Conservation (phyloP, 345 rosid species). For the Balakata baccata region DNA sequence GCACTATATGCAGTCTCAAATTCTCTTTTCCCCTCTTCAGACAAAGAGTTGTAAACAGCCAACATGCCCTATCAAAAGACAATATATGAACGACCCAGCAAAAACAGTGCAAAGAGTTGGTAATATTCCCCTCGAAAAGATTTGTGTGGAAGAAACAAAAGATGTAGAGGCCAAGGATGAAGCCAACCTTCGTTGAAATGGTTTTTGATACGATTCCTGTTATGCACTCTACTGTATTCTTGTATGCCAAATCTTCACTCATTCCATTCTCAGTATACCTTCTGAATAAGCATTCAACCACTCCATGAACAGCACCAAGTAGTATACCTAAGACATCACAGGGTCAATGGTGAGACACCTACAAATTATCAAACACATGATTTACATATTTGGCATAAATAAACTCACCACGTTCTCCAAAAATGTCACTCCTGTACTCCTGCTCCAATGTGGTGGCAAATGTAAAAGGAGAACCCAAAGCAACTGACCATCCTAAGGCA, state of each 20-base stretch:
- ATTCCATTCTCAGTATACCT: constrained; percentile 81
- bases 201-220: constrained; percentile 75
- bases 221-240: constrained; percentile 84
- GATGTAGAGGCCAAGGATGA: neutral
- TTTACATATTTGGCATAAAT: neutral
- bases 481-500: constrained; percentile 91
- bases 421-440: constrained; percentile 94
- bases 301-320: constrained; percentile 92
- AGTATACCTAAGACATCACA: constrained; percentile 52
- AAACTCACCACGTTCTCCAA: constrained; percentile 80
- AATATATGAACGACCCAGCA: neutral
- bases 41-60: constrained; percentile 77
- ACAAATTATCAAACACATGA: neutral
- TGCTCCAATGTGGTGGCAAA: constrained; percentile 90
- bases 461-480: constrained; percentile 91
- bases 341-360: neutral
- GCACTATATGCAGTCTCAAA: constrained; percentile 81
- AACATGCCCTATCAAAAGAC: constrained; percentile 65
- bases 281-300: constrained; percentile 81
- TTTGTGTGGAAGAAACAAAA: neutral
- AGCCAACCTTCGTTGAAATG: constrained; percentile 67
- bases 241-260: constrained; percentile 77
- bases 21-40: constrained; percentile 67
- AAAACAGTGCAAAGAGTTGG: neutral
- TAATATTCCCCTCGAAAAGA: neutral